phyloP scores from a whole-genome alignment of 441 rosid genomes.

The Lepidium campestre region DNA sequence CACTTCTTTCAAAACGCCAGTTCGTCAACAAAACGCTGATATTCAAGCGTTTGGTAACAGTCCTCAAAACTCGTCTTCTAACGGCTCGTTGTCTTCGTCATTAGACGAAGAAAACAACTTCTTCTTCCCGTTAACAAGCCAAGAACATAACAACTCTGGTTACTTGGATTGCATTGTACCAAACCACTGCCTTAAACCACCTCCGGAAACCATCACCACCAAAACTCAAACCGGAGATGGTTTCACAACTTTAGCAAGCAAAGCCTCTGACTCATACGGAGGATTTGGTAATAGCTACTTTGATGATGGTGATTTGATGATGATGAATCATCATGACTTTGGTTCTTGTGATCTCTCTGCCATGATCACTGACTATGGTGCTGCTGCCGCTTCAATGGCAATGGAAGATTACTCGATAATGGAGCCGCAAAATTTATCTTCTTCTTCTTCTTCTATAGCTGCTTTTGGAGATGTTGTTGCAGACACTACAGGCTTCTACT shows the following conservation, averaged over 20 bases:
- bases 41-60: constrained; percentile 23
- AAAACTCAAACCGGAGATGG: constrained; percentile 10
- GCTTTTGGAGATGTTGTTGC: constrained; percentile 43
- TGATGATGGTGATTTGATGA: constrained; percentile 20
- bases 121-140: constrained; percentile 35
- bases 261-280: constrained; percentile 18
- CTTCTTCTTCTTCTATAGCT: constrained; percentile 34
- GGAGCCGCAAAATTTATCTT: constrained; percentile 34
- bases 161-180: constrained; percentile 92
- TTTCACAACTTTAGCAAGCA: constrained; percentile 14
- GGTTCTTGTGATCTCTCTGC: constrained; percentile 53
- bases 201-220: constrained; percentile 29
- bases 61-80: constrained; percentile 27
- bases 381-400: constrained; percentile 20
- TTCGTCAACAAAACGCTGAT: constrained; percentile 24
- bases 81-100: constrained; percentile 31
- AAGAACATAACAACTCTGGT: constrained; percentile 51
- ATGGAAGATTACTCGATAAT: constrained; percentile 25
- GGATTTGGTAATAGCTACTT: constrained; percentile 23
- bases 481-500: constrained; percentile 43
- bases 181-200: constrained; percentile 75
- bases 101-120: constrained; percentile 41
- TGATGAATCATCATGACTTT: constrained; percentile 26
- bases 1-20: constrained; percentile 27
- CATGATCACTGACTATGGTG: constrained; percentile 38